A percentile compares a stretch with the other conserved stretches of the same genome.
These are phyloP conservation scores for Tillandsia leiboldiana DNA, from an alignment of 176 grass and related monocot species.

Conservation along the genomic window DNA sequence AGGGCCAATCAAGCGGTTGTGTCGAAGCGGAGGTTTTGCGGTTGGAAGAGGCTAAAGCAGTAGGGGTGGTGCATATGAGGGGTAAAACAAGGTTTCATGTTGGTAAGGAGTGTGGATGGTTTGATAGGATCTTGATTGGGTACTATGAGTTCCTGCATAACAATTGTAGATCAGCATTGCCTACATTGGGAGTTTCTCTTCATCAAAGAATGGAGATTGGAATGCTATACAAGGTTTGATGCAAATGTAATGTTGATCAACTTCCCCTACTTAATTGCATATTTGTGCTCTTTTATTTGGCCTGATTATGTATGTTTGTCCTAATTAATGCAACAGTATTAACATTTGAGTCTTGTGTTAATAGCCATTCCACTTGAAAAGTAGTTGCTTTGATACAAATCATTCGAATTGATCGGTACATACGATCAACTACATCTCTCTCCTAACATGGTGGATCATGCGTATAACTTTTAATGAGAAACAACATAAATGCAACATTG, in stretches of 20 bases:
- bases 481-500: no score
- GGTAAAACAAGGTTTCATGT: constrained; percentile 71
- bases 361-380: no score
- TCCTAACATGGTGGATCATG: no score
- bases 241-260: not conserved
- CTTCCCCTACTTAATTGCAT: not conserved
- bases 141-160: constrained; percentile 74
- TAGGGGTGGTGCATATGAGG: constrained; percentile 48
- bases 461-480: no score
- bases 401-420: no score
- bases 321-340: no score
- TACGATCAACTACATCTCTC: no score
- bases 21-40: constrained; percentile 20
- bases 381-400: no score
- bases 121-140: constrained; percentile 49
- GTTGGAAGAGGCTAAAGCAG: constrained; percentile 33
- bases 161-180: constrained; percentile 55
- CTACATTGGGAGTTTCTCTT: constrained; percentile 41
- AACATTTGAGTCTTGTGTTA: no score
- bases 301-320: no score
- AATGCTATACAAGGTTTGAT: constrained; percentile 57
- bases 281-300: no score
- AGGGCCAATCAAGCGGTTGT: not conserved
- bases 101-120: constrained; percentile 35
- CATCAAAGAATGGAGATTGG: constrained; percentile 70